Base-by-base conservation (phyloP, 2,329 filamentous ascomycete species). In the Zopfia rhizophila region DNA sequence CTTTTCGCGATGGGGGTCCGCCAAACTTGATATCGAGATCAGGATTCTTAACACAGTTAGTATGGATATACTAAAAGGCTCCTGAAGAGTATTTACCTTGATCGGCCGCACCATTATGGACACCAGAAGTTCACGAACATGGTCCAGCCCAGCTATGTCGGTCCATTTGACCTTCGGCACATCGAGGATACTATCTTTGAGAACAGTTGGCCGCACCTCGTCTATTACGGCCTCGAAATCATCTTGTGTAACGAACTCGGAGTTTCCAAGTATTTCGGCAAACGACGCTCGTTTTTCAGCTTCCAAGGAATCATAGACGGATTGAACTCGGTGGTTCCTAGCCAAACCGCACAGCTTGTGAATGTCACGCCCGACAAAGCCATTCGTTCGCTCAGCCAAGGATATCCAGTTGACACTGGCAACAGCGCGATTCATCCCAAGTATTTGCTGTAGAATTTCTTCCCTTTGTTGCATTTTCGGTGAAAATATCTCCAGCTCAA, bases 101-200 rank as follows among this genome's bases (percentile, higher is more conserved):
- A 84, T 73, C 5, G 83, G 82, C 56, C 83, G 79, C 46, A 83
- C 78, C 10, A 84, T 78, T 12, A 82, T 82, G 45, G 81, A 75
- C 53, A 81, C 78, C 18, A 87, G 76, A 24, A 76, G 75, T 44
- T 73, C 17, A 65, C 95, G 95, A 52, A 96, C 84, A 28, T 82
- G 78, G 31, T 88, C 83, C 53, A 96, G 89, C 1, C 93, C 93
- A 49, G 91, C 92, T 38, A 97, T 93, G 62, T 97, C 90, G 36
- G 82, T 79, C 91, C 91, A 97, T 69, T 82, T 82, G 19, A 96
- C 86, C 11, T 89, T 91, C 0, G 91, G 92, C 7, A 90, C 92
- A 64, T 95, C 90, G 33, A 97, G 79, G 65, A 94, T 90, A 43
- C 96, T 86, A 64, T 95, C 91, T 55, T 90, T 86, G 83, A 97